A percentile compares a stretch with the other conserved stretches of the same genome.
Conservation (phyloP, 139 green algal species). For the Choricystis sp. region DNA sequence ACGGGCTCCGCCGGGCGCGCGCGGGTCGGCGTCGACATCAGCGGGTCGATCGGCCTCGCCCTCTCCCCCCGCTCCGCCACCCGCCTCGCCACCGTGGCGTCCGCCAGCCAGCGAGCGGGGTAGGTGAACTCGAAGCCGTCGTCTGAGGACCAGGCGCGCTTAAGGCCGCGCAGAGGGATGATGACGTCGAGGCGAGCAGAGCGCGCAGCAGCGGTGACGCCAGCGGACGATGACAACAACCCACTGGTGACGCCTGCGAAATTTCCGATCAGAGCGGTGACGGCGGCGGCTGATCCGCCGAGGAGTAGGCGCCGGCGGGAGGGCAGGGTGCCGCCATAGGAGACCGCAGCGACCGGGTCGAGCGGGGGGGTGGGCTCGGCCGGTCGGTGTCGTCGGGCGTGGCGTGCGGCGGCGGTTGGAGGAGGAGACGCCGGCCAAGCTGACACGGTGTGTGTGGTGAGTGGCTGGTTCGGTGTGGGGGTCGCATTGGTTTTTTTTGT, state of each 20-base stretch:
- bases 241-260: constrained; percentile 38
- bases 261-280: constrained; percentile 49
- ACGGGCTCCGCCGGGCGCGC: constrained; percentile 23
- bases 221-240: constrained; percentile 36
- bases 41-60: constrained; percentile 27
- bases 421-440: no score
- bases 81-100: constrained; percentile 41
- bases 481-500: no score
- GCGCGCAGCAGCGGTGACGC: constrained; percentile 2
- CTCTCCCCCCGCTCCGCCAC: constrained; percentile 30
- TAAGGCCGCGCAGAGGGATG: constrained; percentile 38
- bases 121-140: constrained; percentile 58
- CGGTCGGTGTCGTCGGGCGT: no score
- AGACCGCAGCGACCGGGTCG: constrained; percentile 14
- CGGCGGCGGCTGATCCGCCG: no score
- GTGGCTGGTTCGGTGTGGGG: no score
- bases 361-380: background rate
- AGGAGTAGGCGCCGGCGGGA: background rate
- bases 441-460: no score
- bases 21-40: constrained; percentile 3
- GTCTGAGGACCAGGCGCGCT: constrained; percentile 30
- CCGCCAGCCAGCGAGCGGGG: constrained; percentile 43
- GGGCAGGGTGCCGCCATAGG: constrained; percentile 21
- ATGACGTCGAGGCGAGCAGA: constrained; percentile 34
- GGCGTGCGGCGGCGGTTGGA: no score